Evolutionary conservation across 2,329 filamentous ascomycete genomes (phyloP).

Genomic region (Cytospora mali): DNA sequence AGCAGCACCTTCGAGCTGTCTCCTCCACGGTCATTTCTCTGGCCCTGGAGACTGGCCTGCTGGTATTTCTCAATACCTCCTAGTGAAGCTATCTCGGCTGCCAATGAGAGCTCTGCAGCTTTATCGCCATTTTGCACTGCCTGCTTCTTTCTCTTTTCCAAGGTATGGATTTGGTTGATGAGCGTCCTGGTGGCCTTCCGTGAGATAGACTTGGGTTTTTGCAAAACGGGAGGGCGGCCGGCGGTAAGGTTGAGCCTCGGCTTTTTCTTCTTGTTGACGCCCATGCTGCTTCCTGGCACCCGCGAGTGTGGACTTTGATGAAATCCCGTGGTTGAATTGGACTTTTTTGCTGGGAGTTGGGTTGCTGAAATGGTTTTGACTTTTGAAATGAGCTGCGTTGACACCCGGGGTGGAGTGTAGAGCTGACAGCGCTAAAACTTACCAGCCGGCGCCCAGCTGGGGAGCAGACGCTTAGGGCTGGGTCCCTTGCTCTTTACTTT

Average conservation of each 20-base stretch:
- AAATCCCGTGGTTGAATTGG: not conserved
- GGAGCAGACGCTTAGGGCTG: not conserved
- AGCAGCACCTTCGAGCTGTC: conserved; percentile 67
- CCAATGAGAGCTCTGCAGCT: conserved; percentile 47
- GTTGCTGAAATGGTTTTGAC: not conserved
- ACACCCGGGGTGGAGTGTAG: not conserved
- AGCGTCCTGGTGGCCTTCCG: conserved; percentile 65
- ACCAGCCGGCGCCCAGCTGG: conserved; percentile 11
- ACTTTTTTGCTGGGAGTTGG: not conserved
- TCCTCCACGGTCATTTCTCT: conserved; percentile 66
- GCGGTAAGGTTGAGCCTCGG: conserved; percentile 46
- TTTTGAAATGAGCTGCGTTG: not conserved
- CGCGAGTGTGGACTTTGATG: not conserved
- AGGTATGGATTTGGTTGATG: conserved; percentile 67
- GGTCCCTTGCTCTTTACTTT: conserved; percentile 11
- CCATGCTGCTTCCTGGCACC: conserved; percentile 42
- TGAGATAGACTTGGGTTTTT: conserved; percentile 59
- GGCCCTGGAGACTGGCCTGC: conserved; percentile 68
- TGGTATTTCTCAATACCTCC: conserved; percentile 68
- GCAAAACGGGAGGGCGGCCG: conserved; percentile 60
- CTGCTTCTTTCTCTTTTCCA: conserved; percentile 64
- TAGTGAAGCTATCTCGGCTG: conserved; percentile 57
- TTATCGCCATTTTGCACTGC: conserved; percentile 58
- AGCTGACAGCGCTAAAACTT: not conserved
- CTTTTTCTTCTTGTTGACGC: conserved; percentile 47